Percentiles rank a stretch among this genome's conserved stretches.
Conservation (phyloP, 2,329 filamentous ascomycete genomes). For the Talaromyces sp. region DNA sequence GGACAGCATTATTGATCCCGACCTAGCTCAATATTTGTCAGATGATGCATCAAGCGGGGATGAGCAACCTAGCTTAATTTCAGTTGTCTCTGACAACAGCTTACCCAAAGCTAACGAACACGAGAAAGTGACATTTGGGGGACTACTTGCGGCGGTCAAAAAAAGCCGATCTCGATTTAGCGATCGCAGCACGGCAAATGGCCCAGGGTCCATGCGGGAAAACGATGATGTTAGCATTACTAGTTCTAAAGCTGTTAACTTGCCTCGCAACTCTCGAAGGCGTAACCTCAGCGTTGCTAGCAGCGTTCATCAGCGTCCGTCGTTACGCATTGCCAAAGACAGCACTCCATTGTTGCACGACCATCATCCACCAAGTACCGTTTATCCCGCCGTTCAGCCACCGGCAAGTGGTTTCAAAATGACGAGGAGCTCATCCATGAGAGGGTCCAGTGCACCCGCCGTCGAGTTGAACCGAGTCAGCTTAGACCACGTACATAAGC, state of each 20-base stretch:
- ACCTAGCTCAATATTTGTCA: conserved; percentile 90
- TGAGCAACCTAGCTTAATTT: conserved; percentile 81
- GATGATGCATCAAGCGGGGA: conserved; percentile 90
- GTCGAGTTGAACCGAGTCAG: conserved; percentile 84
- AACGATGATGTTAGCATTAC: conserved; percentile 59
- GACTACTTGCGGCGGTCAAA: conserved; percentile 65
- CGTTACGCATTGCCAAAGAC: conserved; percentile 62
- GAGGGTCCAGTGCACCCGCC: conserved; percentile 65
- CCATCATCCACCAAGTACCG: conserved; percentile 32
- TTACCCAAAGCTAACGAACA: conserved; percentile 61
- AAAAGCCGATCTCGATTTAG: conserved; percentile 68
- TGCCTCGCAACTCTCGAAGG: conserved; percentile 60
- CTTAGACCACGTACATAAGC: conserved; percentile 76
- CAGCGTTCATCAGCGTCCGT: conserved; percentile 62
- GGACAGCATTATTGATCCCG: conserved; percentile 97
- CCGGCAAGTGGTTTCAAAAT: conserved; percentile 43
- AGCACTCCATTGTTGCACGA: conserved; percentile 39
- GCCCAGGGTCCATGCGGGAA: conserved; percentile 65
- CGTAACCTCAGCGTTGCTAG: conserved; percentile 83
- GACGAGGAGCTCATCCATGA: conserved; percentile 78
- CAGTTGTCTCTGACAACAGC: conserved; percentile 62
- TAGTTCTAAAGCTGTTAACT: conserved; percentile 53
- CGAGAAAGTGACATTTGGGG: conserved; percentile 68
- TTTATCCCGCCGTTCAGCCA: conserved; percentile 29
- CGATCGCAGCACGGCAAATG: conserved; percentile 68